Base-by-base conservation (phyloP, 2,329 filamentous ascomycete genomes). In the Didymella segeticola region DNA sequence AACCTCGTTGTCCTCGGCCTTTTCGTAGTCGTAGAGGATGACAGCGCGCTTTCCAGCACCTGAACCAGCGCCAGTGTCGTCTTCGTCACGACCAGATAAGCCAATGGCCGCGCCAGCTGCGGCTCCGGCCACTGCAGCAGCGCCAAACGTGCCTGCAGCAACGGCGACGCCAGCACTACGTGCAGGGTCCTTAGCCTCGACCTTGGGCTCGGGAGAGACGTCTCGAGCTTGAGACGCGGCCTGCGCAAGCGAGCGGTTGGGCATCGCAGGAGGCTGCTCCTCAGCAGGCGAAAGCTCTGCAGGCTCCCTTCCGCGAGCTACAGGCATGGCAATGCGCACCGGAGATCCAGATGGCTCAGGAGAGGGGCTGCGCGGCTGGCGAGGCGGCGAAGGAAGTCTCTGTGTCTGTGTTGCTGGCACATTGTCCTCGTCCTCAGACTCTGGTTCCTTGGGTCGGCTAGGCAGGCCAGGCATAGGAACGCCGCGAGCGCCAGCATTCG, bases 1-100 rank as follows among this genome's bases (percentile, higher is more conserved):
- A 52, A 99, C 85, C 77, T 99, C 95, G 69, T 99, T 99, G 63
- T 96, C 93, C 75, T 99, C 95, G 1, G 92, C 92, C 78, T 96
- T 97, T 68, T 97, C 93, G 71, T 99, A 99, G 72, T 99, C 95
- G 73, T 95, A 99, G 68, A 95, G 88, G 29, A 95, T 85, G 52
- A 96, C 69, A 1, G 95, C 95, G 41, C 86, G 86, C 71, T 88
- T 84, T 47, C 89, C 89, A 29, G 83, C 83, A 25, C 66, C 65
- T 19, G 52, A 43, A 12, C 45, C 51, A 34, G 67, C 65, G 4
- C 72, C 73, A 25, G 67, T 65, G n/a, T 46, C 42, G 9, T 47
- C 41, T 15, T 73, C 67, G 20, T 66, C 61, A 1, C 75, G 67
- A 23, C 77, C 74, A 51, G 77, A 73, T 49, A 77, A 73, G n/a